Evolutionary conservation across 2,329 filamentous ascomycete genomes (phyloP).

Genomic region (Achaetomium macrosporum): DNA sequence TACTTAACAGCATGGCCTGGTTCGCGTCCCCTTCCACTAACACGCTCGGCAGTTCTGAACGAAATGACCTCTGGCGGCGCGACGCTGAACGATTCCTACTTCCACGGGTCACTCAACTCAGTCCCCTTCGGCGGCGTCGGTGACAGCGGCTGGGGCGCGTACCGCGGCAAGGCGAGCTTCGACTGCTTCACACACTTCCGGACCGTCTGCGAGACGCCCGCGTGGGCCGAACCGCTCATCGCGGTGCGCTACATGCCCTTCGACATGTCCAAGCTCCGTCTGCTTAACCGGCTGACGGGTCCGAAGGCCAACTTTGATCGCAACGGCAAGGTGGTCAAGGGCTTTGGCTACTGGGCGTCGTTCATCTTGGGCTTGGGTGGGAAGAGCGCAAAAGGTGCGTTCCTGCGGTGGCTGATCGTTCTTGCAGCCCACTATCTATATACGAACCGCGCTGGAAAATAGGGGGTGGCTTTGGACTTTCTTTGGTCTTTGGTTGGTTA

Average conservation of each 20-base stretch:
- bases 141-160: conserved; percentile 67
- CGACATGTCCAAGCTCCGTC: conserved; percentile 39
- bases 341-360: conserved; percentile 49
- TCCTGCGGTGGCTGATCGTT: conserved; percentile 47
- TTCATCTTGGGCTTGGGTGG: conserved; percentile 49
- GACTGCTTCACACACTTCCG: conserved; percentile 59
- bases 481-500: neutral
- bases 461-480: neutral
- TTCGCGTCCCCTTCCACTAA: neutral
- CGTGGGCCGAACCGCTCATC: conserved; percentile 62
- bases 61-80: conserved; percentile 63
- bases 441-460: conserved; percentile 5
- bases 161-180: conserved; percentile 71
- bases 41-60: conserved; percentile 45
- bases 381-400: conserved; percentile 42
- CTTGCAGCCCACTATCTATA: conserved; percentile 25
- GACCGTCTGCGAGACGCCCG: conserved; percentile 54
- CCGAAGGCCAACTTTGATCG: conserved; percentile 57
- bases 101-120: conserved; percentile 55
- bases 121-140: conserved; percentile 81
- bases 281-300: conserved; percentile 38
- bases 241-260: conserved; percentile 64
- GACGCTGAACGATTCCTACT: conserved; percentile 50
- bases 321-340: conserved; percentile 46
- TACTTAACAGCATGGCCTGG: neutral